Base-by-base conservation (phyloP, 2,329 filamentous ascomycete species). In the Aspergillus texensis region DNA sequence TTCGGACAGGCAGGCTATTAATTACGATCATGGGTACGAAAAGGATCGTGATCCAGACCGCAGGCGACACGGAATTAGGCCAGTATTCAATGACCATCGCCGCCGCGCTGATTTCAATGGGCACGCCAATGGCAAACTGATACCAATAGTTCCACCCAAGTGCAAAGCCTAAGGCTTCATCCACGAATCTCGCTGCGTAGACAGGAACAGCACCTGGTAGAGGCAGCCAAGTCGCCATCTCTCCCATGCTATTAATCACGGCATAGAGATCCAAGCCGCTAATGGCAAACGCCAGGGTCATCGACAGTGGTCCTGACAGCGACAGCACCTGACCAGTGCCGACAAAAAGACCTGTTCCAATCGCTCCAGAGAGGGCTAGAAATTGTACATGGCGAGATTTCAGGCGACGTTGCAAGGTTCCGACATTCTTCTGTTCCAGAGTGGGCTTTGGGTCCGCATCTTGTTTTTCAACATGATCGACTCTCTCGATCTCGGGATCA, bases 111-210 rank as follows among this genome's bases (percentile, higher is more conserved):
- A 81, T 74, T 66, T 85, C 83, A 48, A 78, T 77, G 1, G 80
- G 76, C 19, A 83, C 71, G 5, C 79, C 71, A 43, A 85, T 81
- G 3, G 80, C 77, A 63, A 79, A 82, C 9, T 78, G 78, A 70
- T 83, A 84, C 76, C 78, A 85, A 68, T 84, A 85, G 57, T 84
- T 83, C 82, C 82, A 85, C 12, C 82, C 80, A 24, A 85, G 71
- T 1, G 75, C 82, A 65, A 87, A 88, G 11, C 85, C 86, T 30
- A 89, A 74, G 12, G 83, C 83, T 4, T 83, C 82, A 68, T 88
- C 85, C 36, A 85, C 81, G 65, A 84, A 88, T 21, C 85, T 81
- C 0, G 82, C 80, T 58, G 82, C 82, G 57, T 84, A 85, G 28
- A 83, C 75, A 6, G 82, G 80, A 9, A 85, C 81, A 6, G 83